Percentiles rank a stretch among this genome's conserved stretches.
These are phyloP conservation scores for Phytomonas sp. DNA, from an alignment of 208 protist genomes.

Conservation along the genomic window DNA sequence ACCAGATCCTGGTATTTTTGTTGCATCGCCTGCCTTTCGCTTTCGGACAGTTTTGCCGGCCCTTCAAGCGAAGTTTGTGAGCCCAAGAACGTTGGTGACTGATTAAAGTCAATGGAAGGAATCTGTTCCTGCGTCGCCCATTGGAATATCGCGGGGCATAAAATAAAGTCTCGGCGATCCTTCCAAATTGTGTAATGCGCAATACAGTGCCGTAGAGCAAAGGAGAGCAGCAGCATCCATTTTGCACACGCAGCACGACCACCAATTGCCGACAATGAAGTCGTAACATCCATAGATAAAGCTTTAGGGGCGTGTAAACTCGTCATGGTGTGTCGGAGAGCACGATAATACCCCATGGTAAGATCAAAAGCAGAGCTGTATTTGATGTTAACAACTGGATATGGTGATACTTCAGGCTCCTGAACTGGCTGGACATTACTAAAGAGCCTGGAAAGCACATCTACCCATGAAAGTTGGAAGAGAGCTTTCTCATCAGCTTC, in stretches of 20 bases:
- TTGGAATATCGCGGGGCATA: constrained; percentile 21
- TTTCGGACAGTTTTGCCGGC: constrained; percentile 14
- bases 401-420: constrained; percentile 18
- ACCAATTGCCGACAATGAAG: background rate
- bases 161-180: constrained; percentile 54
- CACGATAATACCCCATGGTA: constrained; percentile 51
- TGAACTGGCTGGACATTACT: constrained; percentile 22
- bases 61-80: constrained; percentile 5
- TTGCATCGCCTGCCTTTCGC: background rate
- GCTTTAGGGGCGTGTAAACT: background rate
- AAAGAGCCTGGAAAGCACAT: constrained; percentile 25
- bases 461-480: constrained; percentile 27
- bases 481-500: constrained; percentile 17
- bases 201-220: constrained; percentile 34
- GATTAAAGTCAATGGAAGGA: constrained; percentile 7
- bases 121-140: constrained; percentile 20
- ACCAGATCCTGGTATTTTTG: constrained; percentile 4
- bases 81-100: background rate
- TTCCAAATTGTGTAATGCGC: constrained; percentile 75
- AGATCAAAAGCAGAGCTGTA: constrained; percentile 38
- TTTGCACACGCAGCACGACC: constrained; percentile 11
- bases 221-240: constrained; percentile 65
- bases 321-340: background rate
- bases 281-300: background rate
- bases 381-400: constrained; percentile 37